Base-by-base conservation (phyloP, 2,329 filamentous ascomycete genomes). In the Hymenoscyphus scutula region DNA sequence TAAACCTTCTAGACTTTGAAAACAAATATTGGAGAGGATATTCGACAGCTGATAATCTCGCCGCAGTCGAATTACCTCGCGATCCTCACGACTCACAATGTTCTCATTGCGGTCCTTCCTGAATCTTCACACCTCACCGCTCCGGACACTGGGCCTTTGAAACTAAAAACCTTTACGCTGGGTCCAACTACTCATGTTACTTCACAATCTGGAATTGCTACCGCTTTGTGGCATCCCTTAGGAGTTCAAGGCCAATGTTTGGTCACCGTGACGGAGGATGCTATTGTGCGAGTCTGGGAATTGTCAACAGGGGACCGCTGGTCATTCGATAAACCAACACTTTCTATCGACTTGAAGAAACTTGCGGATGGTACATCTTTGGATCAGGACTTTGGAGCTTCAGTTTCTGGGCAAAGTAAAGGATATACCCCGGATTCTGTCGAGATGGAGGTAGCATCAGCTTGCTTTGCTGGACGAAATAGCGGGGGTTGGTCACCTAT, bases 371-470 rank as follows among this genome's bases (percentile, higher is more conserved):
- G 92, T 29, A 89, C 86, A 2, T 92, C 86, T 3, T 81, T 90
- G 19, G 89, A 96, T 66, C 89, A 96, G 69, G 91, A 97, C 74
- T 91, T 97, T 73, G 82, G 86, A 34, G 91, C 91, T 5, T 91
- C 90, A 0, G 85, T 83, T 23, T 88, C 88, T 65, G 84, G 88
- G 7, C 89, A 86, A 53, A 92, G 87, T 74, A 91, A 89, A 69
- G 89, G 87, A 10, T 98, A 96, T 71, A 97, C 92, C 0, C 90
- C 92, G 0, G 93, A 98, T 74, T 86, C 85, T 1, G 88, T 96
- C 63, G 93, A 98, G 74, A 96, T 99, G 89, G 91, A 97, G 72
- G 92, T 96, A 25, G 92, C 92, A 3, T 89, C 93, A 1, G 92
- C 93, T 58, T 91, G 88, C 74, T 99, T 99, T 77, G 80, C 83